These are phyloP conservation scores for Phanerochaete carnosa DNA, from an alignment of 768 basidiomycete species.

Conservation along the genomic window DNA sequence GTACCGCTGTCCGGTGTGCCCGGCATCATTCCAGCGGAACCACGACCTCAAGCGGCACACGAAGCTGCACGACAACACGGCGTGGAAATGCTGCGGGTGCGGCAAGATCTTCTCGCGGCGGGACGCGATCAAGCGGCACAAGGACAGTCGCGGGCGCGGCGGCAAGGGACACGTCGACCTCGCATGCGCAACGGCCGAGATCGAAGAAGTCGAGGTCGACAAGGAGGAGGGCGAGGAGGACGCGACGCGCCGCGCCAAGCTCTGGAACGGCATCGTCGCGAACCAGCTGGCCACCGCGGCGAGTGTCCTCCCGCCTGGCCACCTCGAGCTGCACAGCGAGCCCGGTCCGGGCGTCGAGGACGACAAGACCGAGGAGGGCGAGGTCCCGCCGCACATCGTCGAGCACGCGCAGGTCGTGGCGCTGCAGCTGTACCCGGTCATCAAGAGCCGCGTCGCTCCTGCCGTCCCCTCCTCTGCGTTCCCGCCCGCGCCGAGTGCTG, in stretches of 20 bases:
- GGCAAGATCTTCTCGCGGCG: constrained; percentile 71
- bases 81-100: constrained; percentile 73
- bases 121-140: constrained; percentile 78
- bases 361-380: constrained; percentile 12
- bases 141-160: constrained; percentile 55
- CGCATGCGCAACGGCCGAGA: constrained; percentile 52
- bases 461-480: constrained; percentile 1
- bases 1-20: constrained; percentile 59
- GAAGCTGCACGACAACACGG: constrained; percentile 67
- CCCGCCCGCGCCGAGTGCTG: background rate
- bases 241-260: constrained; percentile 51
- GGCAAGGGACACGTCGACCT: constrained; percentile 27
- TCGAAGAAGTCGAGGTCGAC: constrained; percentile 54
- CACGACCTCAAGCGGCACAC: constrained; percentile 80
- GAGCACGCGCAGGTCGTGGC: constrained; percentile 9
- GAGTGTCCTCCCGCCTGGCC: background rate
- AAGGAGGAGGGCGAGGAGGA: constrained; percentile 40
- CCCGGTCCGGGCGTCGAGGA: constrained; percentile 1
- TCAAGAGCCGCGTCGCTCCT: constrained; percentile 14
- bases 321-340: background rate
- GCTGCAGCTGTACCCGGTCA: constrained; percentile 11
- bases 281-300: constrained; percentile 21
- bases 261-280: constrained; percentile 62
- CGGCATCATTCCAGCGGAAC: constrained; percentile 74
- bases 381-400: constrained; percentile 8